Evolutionary conservation across 768 basidiomycete species (phyloP).

Genomic region (Boletus tylopilopsis): DNA sequence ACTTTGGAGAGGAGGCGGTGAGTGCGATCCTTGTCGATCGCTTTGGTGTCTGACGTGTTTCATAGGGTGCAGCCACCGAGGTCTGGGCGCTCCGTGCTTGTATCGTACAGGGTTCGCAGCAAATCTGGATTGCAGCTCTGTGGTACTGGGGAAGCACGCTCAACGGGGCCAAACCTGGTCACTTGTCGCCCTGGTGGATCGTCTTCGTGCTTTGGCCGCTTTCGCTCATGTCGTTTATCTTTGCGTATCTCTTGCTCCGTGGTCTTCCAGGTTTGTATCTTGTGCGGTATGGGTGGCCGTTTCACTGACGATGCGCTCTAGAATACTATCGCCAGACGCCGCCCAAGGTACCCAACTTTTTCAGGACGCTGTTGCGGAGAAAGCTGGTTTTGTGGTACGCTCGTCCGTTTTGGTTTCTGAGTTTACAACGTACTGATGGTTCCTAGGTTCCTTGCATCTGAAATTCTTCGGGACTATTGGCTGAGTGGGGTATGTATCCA

Average conservation of each 20-base stretch:
- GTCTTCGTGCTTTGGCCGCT: constrained; percentile 80
- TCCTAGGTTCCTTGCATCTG: constrained; percentile 76
- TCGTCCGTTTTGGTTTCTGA: not conserved
- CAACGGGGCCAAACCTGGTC: constrained; percentile 48
- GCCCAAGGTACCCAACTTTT: constrained; percentile 91
- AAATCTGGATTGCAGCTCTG: constrained; percentile 91
- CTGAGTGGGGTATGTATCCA: constrained; percentile 65
- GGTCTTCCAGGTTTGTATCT: constrained; percentile 72
- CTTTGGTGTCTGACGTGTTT: constrained; percentile 6
- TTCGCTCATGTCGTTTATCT: constrained; percentile 66
- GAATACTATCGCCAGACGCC: constrained; percentile 92
- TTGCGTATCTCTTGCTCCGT: constrained; percentile 79
- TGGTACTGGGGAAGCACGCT: constrained; percentile 95
- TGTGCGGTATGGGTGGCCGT: not conserved
- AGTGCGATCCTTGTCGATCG: constrained; percentile 19
- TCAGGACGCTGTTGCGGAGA: constrained; percentile 82
- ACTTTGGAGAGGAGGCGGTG: constrained; percentile 96
- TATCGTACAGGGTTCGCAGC: constrained; percentile 91
- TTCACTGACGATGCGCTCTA: constrained; percentile 25
- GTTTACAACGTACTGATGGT: not conserved
- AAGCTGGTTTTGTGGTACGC: constrained; percentile 83
- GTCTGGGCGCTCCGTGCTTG: constrained; percentile 91
- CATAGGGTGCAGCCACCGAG: constrained; percentile 87
- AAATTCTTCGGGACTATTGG: constrained; percentile 91
- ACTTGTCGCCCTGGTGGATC: constrained; percentile 81